Evolutionary conservation across 2,329 filamentous ascomycete species (phyloP).

Genomic region (Penicillium sp.): DNA sequence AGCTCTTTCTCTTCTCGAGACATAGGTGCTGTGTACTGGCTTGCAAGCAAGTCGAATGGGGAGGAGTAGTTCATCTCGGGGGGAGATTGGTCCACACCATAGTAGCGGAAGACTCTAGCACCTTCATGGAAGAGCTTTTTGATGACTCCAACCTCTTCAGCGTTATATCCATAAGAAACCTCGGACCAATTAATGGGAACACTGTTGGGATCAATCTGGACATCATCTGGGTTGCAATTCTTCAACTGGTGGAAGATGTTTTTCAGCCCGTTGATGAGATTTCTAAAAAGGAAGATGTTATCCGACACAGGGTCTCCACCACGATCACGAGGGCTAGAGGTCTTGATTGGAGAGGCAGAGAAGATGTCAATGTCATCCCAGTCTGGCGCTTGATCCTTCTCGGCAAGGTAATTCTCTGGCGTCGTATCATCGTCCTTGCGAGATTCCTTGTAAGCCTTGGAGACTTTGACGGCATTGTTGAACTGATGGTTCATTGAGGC

Average conservation of each 20-base stretch:
- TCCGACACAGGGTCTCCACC: conserved; percentile 88
- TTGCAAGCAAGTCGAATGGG: conserved; percentile 87
- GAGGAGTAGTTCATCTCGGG: conserved; percentile 73
- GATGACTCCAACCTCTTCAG: conserved; percentile 94
- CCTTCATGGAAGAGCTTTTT: conserved; percentile 97
- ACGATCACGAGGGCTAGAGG: conserved; percentile 83
- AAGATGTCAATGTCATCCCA: conserved; percentile 99
- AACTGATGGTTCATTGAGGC: conserved; percentile 97
- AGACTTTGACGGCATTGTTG: conserved; percentile 89
- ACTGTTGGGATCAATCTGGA: conserved; percentile 71
- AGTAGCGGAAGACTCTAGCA: conserved; percentile 94
- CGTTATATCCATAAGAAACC: conserved; percentile 92
- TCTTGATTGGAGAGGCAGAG: conserved; percentile 92
- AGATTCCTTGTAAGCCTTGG: conserved; percentile 78
- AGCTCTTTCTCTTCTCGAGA: conserved; percentile 96
- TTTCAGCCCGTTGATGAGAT: conserved; percentile 91
- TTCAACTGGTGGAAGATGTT: conserved; percentile 95
- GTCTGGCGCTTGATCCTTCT: conserved; percentile 76
- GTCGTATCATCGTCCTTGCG: conserved; percentile 65
- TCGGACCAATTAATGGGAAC: conserved; percentile 91
- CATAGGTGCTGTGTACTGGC: conserved; percentile 91
- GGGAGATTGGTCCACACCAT: conserved; percentile 78
- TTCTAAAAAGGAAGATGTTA: conserved; percentile 98
- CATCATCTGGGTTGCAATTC: conserved; percentile 72
- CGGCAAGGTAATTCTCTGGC: conserved; percentile 78